A percentile compares a stretch with the other conserved stretches of the same genome.
phyloP scores from a whole-genome alignment of 1,284 basidiomycete genomes.

The Wallemia hederae region DNA sequence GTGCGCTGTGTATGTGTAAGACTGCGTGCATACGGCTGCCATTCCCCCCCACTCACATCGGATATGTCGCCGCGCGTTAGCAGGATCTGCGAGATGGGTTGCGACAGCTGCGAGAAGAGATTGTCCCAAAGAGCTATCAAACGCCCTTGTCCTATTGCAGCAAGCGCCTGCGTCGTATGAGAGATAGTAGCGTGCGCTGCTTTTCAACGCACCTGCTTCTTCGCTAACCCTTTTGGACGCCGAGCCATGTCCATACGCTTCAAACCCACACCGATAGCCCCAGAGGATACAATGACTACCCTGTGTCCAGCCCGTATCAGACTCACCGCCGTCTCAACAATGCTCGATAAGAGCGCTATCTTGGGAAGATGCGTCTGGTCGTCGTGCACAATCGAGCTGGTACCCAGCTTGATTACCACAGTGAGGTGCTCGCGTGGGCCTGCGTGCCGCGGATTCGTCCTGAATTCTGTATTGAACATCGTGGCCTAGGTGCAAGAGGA shows the following conservation, averaged over 20 bases:
- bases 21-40: neutral
- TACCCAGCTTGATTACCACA: constrained; percentile 72
- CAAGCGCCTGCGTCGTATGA: constrained; percentile 34
- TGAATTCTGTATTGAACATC: neutral
- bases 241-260: constrained; percentile 62
- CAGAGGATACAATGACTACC: constrained; percentile 81
- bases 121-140: constrained; percentile 93
- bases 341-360: constrained; percentile 58
- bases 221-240: constrained; percentile 52
- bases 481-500: too few relatives aligned
- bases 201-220: constrained; percentile 41
- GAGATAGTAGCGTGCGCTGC: neutral
- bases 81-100: constrained; percentile 82
- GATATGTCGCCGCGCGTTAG: constrained; percentile 86
- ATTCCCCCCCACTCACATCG: constrained; percentile 31
- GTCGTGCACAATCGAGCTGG: constrained; percentile 78
- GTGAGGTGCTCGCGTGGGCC: constrained; percentile 17
- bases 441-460: neutral
- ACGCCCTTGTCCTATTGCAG: constrained; percentile 83
- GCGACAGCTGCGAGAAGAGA: constrained; percentile 68
- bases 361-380: constrained; percentile 56
- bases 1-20: constrained; percentile 32
- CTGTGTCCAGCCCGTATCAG: constrained; percentile 59
- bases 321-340: constrained; percentile 67
- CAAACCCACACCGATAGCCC: constrained; percentile 80